Base-by-base conservation (phyloP, 2,329 filamentous ascomycete genomes). In the Fusarium penzigii region DNA sequence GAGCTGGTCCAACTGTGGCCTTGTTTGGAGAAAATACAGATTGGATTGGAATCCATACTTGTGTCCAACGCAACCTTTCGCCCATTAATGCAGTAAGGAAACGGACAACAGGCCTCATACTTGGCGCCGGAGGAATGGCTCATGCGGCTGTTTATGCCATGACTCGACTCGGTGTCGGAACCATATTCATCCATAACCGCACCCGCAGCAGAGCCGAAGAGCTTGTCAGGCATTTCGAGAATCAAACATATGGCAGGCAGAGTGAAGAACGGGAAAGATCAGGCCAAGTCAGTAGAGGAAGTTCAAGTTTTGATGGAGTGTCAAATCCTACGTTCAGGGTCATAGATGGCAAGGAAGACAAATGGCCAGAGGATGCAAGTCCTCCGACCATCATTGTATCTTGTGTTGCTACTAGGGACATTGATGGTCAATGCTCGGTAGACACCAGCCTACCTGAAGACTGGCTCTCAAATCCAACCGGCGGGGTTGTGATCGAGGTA, bases 1-100 rank as follows among this genome's bases (percentile, higher is more conserved):
- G 78, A 44, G 75, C 78, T 9, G 83, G 83, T 0, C 76, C 78
- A 1, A 76, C 85, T 14, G 75, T 77, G 52, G 81, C 80, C 3
- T 72, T 86, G 3, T 84, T 86, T 55, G 85, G 84, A 8, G 83
- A 87, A 48, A 87, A 87, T 52, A 87, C 84, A 0, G 84, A 87
- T 66, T 87, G 84, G 79, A 84, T 86, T 17, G 84, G 84, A 2
- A 82, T 87, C 17, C 73, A 81, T 51, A 83, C 81, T 14, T 86
- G 82, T 59, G 77, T 87, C 40, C 75, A 79, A 12, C 75, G 82
- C 39, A 83, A 83, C 14, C 70, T 86, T 1, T 86, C 84, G 3
- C 84, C 84, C 6, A 79, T 82, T 3, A 80, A 80, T 55, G 75
- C 74, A 2, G 70, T 79, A 5, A 75, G 75, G 3, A 69, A 71